phyloP scores from a whole-genome alignment of 441 rosid species.

The Aquilaria agallochum region DNA sequence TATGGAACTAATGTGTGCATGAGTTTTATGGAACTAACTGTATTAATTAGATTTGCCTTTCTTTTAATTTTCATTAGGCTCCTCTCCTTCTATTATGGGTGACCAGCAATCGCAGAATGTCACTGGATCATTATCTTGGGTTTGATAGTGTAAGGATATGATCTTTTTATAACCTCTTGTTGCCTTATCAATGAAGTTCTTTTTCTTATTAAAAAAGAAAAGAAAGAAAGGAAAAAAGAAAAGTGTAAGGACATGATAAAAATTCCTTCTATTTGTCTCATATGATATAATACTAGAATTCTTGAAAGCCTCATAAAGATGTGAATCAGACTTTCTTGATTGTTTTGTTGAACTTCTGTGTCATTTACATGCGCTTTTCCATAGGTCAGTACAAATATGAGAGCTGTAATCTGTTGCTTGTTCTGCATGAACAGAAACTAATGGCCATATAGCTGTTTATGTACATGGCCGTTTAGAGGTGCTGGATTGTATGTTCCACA shows the following conservation, averaged over 20 bases:
- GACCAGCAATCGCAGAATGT: conserved; percentile 80
- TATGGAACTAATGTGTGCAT: not conserved
- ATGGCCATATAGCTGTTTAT: no score
- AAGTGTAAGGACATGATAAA: not conserved
- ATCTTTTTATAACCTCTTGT: no score
- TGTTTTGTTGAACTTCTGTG: no score
- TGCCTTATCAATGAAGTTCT: no score
- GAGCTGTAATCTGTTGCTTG: no score
- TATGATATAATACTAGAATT: not conserved
- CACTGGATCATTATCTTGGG: conserved; percentile 79
- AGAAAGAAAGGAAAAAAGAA: no score
- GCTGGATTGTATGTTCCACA: no score
- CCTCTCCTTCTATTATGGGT: conserved; percentile 90
- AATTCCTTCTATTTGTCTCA: not conserved
- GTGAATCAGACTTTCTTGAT: not conserved
- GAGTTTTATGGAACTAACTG: not conserved
- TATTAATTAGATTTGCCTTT: conserved; percentile 5
- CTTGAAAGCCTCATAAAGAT: conserved; percentile 1
- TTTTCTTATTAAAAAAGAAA: no score
- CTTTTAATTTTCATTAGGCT: conserved; percentile 37
- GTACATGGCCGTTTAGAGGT: no score
- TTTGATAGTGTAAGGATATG: conserved; percentile 73
- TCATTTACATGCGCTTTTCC: no score
- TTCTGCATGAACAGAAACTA: no score
- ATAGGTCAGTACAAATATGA: no score